phyloP scores from a whole-genome alignment of 2,329 filamentous ascomycete genomes.

The Colletotrichum echinochloae region DNA sequence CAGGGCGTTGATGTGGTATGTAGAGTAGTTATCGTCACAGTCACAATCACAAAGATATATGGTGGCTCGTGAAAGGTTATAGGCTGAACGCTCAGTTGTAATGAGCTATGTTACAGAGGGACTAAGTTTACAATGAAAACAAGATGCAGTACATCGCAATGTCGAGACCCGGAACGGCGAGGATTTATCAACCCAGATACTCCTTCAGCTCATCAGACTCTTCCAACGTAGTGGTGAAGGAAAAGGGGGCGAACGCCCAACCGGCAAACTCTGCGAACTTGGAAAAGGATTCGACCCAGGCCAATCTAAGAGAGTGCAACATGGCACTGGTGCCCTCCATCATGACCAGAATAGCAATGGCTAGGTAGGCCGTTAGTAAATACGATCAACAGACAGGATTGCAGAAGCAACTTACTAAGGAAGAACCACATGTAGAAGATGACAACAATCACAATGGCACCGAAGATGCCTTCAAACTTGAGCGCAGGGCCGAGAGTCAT shows the following conservation, averaged over 20 bases:
- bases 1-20: constrained; percentile 12
- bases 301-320: constrained; percentile 90
- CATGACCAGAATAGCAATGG: constrained; percentile 78
- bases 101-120: constrained; percentile 42
- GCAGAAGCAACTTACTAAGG: constrained; percentile 62
- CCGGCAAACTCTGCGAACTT: constrained; percentile 96
- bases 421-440: constrained; percentile 93
- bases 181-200: constrained; percentile 59
- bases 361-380: constrained; percentile 44
- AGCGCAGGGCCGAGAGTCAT: constrained; percentile 93
- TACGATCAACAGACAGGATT: not conserved
- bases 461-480: constrained; percentile 70
- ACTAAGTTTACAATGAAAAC: constrained; percentile 39
- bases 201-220: constrained; percentile 77
- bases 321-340: constrained; percentile 98
- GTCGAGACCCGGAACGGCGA: not conserved
- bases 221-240: constrained; percentile 85
- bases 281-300: constrained; percentile 98
- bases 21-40: constrained; percentile 34
- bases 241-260: constrained; percentile 88
- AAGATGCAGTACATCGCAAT: constrained; percentile 26
- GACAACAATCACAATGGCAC: constrained; percentile 83
- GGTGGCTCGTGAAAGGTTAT: not conserved
- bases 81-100: constrained; percentile 36
- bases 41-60: not conserved